These are phyloP conservation scores for Chaetomium fimeti DNA, from an alignment of 495 filamentous ascomycete species.

Conservation along the genomic window DNA sequence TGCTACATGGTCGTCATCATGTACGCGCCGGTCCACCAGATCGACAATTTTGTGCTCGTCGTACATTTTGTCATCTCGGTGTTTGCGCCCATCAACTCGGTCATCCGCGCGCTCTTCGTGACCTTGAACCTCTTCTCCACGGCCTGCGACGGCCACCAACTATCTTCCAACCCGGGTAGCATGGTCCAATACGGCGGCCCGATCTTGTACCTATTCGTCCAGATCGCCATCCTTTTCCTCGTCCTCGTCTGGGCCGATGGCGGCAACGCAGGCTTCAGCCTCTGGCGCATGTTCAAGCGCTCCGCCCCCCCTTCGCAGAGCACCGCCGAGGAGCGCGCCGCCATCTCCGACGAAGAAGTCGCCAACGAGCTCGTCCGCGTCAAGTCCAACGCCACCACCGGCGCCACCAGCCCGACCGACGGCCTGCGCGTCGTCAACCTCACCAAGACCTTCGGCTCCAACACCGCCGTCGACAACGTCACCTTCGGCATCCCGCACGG, in stretches of 20 bases:
- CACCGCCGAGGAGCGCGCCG: slow-evolving; percentile 14
- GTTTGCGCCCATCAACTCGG: slow-evolving; percentile 66
- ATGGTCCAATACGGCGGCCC: slow-evolving; percentile 75
- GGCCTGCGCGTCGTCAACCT: slow-evolving; percentile 74
- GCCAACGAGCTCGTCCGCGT: slow-evolving; percentile 48
- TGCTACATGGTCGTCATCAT: slow-evolving; percentile 67
- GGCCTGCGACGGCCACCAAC: slow-evolving; percentile 59
- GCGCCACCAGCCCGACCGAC: slow-evolving; percentile 50
- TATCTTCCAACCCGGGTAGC: slow-evolving; percentile 66
- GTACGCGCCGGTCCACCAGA: slow-evolving; percentile 59
- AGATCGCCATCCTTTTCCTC: slow-evolving; percentile 63
- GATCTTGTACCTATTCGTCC: slow-evolving; percentile 71
- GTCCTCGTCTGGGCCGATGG: slow-evolving; percentile 71
- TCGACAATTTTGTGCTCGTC: slow-evolving; percentile 58
- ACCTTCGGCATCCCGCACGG: slow-evolving; percentile 74
- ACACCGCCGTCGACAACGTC: slow-evolving; percentile 74
- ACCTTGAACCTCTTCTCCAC: slow-evolving; percentile 75
- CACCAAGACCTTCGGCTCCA: slow-evolving; percentile 69
- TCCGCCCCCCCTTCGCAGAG: neutral
- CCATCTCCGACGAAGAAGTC: slow-evolving; percentile 46
- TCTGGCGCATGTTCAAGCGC: slow-evolving; percentile 41
- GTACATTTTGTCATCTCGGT: slow-evolving; percentile 67
- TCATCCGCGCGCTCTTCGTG: slow-evolving; percentile 67
- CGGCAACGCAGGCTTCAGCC: slow-evolving; percentile 54
- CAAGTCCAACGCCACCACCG: slow-evolving; percentile 32